Evolutionary conservation across 169 alveolate species (phyloP), one percentile per base, ranked within the genome.

Genomic region (Plasmodium falciparum): DNA sequence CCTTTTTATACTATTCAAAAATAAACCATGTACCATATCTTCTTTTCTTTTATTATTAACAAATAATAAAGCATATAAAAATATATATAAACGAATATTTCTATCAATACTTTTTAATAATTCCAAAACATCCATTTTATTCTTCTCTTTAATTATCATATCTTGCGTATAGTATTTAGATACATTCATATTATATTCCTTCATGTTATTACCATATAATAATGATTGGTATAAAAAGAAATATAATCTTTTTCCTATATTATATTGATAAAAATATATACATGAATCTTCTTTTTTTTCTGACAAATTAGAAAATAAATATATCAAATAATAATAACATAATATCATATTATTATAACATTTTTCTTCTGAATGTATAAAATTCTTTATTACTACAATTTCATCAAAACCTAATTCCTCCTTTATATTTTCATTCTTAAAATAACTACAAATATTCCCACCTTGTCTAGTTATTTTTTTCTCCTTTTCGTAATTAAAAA

Each of bases 1-100:
- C 47, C 13, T 71, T 86, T 22, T 86, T 54, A 86, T 47, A 66
- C 88, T 86, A 65, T 86, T 86, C 15, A 73, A 86, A 86, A 86
- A 86, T 67, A 86, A 29, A 2, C 75, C 59, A 50, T 49, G 33
- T 2, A 86, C 88, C 8, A 72, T 3, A 15, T 86, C 80, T 17
- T 63, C 86, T 52, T 24, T 86, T 49, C 45, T 86, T 9, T 72
- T 45, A 65, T 73, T 49, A 43, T 70, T 72, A 24, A 26, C 49
- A 61, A 86, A 86, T 15, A 86, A 65, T 49, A 86, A 65, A 39
- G 92, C 92, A 65, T 59, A 86, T 72, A 86, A 71, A 86, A 86
- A 86, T 20, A 86, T 73, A 24, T 86, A 86, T 54, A 86, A 74
- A 17, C 92, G 58, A 49, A 86, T 52, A 73, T 86, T 86, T 54